Conservation (phyloP, 2,329 filamentous ascomycete genomes). For the Neofusicoccum umdonicola region DNA sequence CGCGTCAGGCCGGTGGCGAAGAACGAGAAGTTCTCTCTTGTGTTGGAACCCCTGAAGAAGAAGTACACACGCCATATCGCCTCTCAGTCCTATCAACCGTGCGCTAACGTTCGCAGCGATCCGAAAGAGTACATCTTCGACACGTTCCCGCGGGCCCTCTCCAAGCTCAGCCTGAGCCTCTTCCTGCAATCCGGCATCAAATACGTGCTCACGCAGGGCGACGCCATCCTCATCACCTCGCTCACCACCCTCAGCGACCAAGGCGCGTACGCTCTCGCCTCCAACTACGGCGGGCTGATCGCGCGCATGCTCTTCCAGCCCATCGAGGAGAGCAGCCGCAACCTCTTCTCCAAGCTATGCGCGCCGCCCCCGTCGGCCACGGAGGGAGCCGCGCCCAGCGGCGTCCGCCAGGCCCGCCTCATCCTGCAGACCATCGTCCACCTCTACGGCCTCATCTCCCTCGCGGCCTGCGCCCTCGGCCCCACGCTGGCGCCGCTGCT, state of each 20-base stretch:
- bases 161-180: slow-evolving; percentile 74
- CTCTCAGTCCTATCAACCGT: neutral
- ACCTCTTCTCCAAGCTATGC: slow-evolving; percentile 82
- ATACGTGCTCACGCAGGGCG: slow-evolving; percentile 89
- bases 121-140: slow-evolving; percentile 20
- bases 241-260: slow-evolving; percentile 77
- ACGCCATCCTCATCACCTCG: slow-evolving; percentile 80
- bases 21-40: slow-evolving; percentile 65
- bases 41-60: slow-evolving; percentile 46
- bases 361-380: slow-evolving; percentile 30
- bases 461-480: slow-evolving; percentile 67
- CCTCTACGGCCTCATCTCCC: slow-evolving; percentile 71
- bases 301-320: slow-evolving; percentile 91
- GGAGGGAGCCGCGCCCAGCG: neutral
- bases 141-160: slow-evolving; percentile 65
- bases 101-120: neutral
- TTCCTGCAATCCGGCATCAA: slow-evolving; percentile 88
- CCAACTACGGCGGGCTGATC: slow-evolving; percentile 85
- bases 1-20: slow-evolving; percentile 59
- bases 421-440: slow-evolving; percentile 66
- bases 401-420: slow-evolving; percentile 40
- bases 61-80: slow-evolving; percentile 35
- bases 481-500: slow-evolving; percentile 73
- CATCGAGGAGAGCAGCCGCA: slow-evolving; percentile 88
- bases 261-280: slow-evolving; percentile 87